A percentile compares a stretch with the other conserved stretches of the same genome.
These are phyloP conservation scores for Lizonia empirigonia DNA, from an alignment of 2,329 filamentous ascomycete species.

Conservation along the genomic window DNA sequence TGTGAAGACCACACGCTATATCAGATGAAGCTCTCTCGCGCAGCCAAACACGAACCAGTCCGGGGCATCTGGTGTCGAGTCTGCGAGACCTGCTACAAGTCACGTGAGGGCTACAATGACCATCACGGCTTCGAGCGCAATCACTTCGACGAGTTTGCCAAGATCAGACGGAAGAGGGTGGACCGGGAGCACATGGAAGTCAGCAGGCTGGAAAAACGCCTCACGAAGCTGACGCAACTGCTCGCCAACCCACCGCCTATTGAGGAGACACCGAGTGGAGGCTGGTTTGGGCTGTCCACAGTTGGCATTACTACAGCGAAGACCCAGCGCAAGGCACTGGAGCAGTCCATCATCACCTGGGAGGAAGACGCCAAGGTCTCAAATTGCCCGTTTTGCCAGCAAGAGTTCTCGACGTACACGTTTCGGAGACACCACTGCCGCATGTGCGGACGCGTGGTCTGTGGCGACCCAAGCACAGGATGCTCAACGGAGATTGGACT, in stretches of 20 bases:
- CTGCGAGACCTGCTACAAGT: constrained; percentile 99
- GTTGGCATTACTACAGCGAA: constrained; percentile 56
- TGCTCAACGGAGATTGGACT: constrained; percentile 87
- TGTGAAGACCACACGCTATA: constrained; percentile 99
- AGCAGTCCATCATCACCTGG: constrained; percentile 94
- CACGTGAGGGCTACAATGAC: constrained; percentile 92
- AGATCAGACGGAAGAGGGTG: constrained; percentile 74
- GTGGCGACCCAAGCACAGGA: constrained; percentile 79
- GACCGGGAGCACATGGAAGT: constrained; percentile 88
- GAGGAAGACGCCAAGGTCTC: constrained; percentile 83
- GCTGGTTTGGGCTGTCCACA: constrained; percentile 59
- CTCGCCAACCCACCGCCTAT: constrained; percentile 72
- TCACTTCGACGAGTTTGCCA: constrained; percentile 72
- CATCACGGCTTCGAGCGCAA: constrained; percentile 73
- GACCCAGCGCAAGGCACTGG: constrained; percentile 77
- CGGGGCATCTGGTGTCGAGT: constrained; percentile 92
- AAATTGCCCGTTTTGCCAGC: constrained; percentile 91
- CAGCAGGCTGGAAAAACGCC: constrained; percentile 84
- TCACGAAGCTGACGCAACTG: constrained; percentile 87
- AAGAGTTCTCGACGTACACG: constrained; percentile 91
- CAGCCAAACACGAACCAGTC: constrained; percentile 86
- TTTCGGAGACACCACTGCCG: constrained; percentile 94
- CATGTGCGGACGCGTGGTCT: constrained; percentile 91
- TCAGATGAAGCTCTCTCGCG: constrained; percentile 94
- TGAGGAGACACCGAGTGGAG: constrained; percentile 61